These are phyloP conservation scores for Rhododendron ovatum DNA, from an alignment of 148 eudicot genomes.

Conservation along the genomic window DNA sequence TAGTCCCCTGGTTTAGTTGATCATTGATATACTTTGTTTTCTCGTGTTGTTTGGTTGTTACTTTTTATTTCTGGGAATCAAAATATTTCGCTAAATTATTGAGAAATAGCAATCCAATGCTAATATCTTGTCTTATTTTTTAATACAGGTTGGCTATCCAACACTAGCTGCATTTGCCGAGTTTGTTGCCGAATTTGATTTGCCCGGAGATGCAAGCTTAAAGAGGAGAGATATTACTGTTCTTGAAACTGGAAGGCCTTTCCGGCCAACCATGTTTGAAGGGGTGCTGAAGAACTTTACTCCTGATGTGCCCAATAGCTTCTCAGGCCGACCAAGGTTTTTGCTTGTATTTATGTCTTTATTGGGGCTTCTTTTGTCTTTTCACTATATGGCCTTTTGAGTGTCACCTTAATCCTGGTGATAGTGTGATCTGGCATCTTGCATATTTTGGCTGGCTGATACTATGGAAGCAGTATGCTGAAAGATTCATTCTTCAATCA, in stretches of 20 bases:
- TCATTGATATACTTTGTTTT: background rate
- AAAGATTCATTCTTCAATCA: background rate
- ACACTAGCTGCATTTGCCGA: conserved; percentile 72
- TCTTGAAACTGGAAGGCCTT: conserved; percentile 72
- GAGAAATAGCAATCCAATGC: background rate
- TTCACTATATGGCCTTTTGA: background rate
- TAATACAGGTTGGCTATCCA: conserved; percentile 60
- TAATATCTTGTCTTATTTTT: background rate
- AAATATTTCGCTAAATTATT: background rate
- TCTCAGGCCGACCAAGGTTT: conserved; percentile 82
- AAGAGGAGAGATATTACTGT: conserved; percentile 45
- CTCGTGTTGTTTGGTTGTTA: background rate
- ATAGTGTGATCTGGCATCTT: background rate
- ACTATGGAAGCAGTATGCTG: background rate
- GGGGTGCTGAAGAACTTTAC: conserved; percentile 72
- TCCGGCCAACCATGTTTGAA: conserved; percentile 81
- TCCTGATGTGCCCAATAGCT: conserved; percentile 71
- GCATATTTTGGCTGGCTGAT: background rate
- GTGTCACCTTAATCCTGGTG: conserved; percentile 3
- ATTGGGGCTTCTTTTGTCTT: background rate
- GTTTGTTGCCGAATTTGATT: conserved; percentile 61
- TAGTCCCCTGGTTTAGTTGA: background rate
- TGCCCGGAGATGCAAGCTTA: conserved; percentile 40
- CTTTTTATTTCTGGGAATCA: background rate
- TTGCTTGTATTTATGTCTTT: background rate